Conservation (phyloP, 495 filamentous ascomycete genomes). For the Astrothelium subdiscretum region DNA sequence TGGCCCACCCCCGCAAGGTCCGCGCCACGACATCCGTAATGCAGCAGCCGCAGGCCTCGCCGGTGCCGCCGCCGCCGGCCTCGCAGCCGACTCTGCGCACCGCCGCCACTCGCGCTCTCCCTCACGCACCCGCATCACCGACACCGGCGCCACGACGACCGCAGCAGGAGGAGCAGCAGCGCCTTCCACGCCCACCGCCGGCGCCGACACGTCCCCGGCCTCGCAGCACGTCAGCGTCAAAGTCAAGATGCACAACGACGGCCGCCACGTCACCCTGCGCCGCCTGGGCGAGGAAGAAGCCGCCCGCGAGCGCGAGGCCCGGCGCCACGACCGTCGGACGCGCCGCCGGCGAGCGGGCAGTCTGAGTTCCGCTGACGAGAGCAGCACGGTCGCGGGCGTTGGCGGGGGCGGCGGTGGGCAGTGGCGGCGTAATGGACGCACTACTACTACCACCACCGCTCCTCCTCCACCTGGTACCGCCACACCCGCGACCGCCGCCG, state of each 20-base stretch:
- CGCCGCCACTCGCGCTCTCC: slow-evolving; percentile 4
- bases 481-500: slow-evolving; percentile 4
- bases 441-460: slow-evolving; percentile 9
- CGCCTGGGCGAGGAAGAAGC: slow-evolving; percentile 74
- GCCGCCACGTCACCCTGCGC: slow-evolving; percentile 69
- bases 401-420: slow-evolving; percentile 15
- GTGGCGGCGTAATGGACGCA: slow-evolving; percentile 18
- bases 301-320: slow-evolving; percentile 45
- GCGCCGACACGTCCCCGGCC: slow-evolving; percentile 19
- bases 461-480: slow-evolving; percentile 11
- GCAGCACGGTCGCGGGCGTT: slow-evolving; percentile 15
- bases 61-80: slow-evolving; percentile 20
- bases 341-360: slow-evolving; percentile 14
- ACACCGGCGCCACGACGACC: slow-evolving; percentile 35
- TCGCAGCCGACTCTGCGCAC: slow-evolving; percentile 32
- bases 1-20: slow-evolving; percentile 9
- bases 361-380: slow-evolving; percentile 20
- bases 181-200: slow-evolving; percentile 32
- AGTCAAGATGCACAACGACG: slow-evolving; percentile 68
- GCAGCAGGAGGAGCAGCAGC: slow-evolving; percentile 26
- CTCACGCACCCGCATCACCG: slow-evolving; percentile 24
- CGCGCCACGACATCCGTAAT: not conserved
- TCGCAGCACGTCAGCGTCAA: slow-evolving; percentile 59
- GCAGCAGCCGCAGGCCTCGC: slow-evolving; percentile 5
- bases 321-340: slow-evolving; percentile 31